Conservation (phyloP, 1,284 basidiomycete species). For the Ustanciosporium gigantosporum region DNA sequence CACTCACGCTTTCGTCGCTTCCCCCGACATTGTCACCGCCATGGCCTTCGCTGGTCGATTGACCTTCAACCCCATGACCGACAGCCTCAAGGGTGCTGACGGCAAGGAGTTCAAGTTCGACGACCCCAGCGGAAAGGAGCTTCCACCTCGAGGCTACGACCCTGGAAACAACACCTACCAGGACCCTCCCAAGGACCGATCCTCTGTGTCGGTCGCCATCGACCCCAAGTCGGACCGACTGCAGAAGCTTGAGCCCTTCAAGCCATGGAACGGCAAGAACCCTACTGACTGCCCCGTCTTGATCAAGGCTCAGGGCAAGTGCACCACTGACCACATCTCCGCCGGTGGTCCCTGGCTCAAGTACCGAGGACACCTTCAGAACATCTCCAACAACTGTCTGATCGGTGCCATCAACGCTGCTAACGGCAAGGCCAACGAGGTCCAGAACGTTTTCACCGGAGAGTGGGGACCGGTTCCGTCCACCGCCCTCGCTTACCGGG, state of each 20-base stretch:
- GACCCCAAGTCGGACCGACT: conserved; percentile 88
- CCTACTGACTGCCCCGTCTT: conserved; percentile 85
- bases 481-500: conserved; percentile 84
- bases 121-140: conserved; percentile 84
- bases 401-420: conserved; percentile 93
- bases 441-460: conserved; percentile 85
- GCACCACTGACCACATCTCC: conserved; percentile 75
- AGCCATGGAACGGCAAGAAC: conserved; percentile 89
- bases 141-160: conserved; percentile 93
- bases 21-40: conserved; percentile 96
- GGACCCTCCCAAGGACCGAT: conserved; percentile 83
- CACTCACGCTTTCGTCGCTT: conserved; percentile 97
- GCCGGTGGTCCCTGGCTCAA: conserved; percentile 99
- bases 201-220: conserved; percentile 82
- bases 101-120: conserved; percentile 98
- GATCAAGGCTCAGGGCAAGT: conserved; percentile 99
- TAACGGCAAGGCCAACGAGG: conserved; percentile 93
- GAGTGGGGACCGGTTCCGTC: conserved; percentile 83
- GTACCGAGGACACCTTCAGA: conserved; percentile 97
- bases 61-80: conserved; percentile 95
- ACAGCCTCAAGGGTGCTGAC: conserved; percentile 82
- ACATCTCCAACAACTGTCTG: conserved; percentile 97
- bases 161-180: conserved; percentile 97
- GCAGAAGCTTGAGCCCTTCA: conserved; percentile 89
- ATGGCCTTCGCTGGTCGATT: conserved; percentile 92